Base-by-base conservation (phyloP, 2,329 filamentous ascomycete genomes). In the Sclerotinia minor region DNA sequence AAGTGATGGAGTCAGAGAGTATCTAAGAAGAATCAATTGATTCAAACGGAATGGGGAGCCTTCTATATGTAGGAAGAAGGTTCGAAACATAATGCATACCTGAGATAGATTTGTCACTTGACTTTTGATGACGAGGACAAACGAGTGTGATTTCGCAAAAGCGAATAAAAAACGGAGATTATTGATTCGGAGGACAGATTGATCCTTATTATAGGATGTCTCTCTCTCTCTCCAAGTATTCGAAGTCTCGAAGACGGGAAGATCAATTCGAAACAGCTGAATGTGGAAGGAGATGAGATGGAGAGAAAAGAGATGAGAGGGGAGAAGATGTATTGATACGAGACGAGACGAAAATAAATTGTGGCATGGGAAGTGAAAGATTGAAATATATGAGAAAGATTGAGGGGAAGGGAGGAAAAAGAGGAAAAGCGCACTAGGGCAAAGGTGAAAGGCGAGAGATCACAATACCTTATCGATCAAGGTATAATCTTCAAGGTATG, bases 101-200 rank as follows among this genome's bases (percentile, higher is more conserved):
- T 50, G 21, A 38, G 29, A 41, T 55, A 45, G 24, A 65, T 55
- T 26, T 65, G 29, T 65, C 63, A 65, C 50, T 44, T 47, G 52
- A 29, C 17, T 58, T n/a, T 47, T 44, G 49, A 55, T 44, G 32
- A 64, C 15, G 49, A 67, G 55, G 45, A 49, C 55, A 61, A 45
- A 61, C 35, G 54, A 67, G 57, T 50, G 55, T 67, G 57, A 61
- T 44, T 29, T 32, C 65, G 49, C 32, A 44, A 41, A 69, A 71
- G 70, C 66, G 53, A 32, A 26, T 63, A 71, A 70, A 35, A 65
- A 72, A 54, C 68, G 64, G 71, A 72, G 50, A 67, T 64, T 44
- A 60, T 47, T 21, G n/a, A 26, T 63, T 15, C 47, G 44, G 26
- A 21, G 64, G 52, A 59, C 64, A 59, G 26, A 11, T 59, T n/a